Conservation (phyloP, 2,329 filamentous ascomycete genomes). For the Trichophyton rubrum region DNA sequence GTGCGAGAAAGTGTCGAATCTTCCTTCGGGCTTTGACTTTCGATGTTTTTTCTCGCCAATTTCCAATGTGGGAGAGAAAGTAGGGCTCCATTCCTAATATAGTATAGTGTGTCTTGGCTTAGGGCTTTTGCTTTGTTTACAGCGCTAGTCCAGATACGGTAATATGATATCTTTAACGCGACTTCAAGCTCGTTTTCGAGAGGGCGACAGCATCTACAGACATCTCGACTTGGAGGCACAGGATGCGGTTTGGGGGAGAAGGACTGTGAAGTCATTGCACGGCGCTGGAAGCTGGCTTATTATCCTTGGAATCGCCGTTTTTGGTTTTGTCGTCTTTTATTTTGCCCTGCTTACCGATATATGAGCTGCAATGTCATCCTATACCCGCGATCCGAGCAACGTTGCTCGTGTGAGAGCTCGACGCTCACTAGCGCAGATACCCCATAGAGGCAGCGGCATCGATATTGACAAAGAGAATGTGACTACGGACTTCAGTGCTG, state of each 20-base stretch:
- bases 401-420: conserved; percentile 36
- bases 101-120: conserved; percentile 27
- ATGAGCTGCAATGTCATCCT: conserved; percentile 4
- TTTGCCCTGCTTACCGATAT: not conserved
- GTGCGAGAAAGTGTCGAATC: not conserved
- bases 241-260: not conserved
- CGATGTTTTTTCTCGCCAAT: conserved; percentile 20
- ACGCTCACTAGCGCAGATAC: conserved; percentile 58
- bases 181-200: not conserved
- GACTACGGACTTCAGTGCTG: conserved; percentile 51
- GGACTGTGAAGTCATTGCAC: not conserved
- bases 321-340: not conserved
- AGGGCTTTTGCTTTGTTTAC: conserved; percentile 35
- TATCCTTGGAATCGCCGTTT: not conserved
- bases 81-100: conserved; percentile 13
- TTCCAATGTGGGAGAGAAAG: conserved; percentile 24
- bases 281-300: not conserved
- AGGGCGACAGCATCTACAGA: not conserved
- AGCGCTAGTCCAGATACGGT: conserved; percentile 20
- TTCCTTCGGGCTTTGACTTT: conserved; percentile 21
- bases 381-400: conserved; percentile 7
- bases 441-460: conserved; percentile 36
- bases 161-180: conserved; percentile 1
- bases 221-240: not conserved
- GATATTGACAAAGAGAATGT: conserved; percentile 64